These are phyloP conservation scores for Entomophthora muscae DNA, from an alignment of 371 early-diverging fungal genomes.

Conservation along the genomic window DNA sequence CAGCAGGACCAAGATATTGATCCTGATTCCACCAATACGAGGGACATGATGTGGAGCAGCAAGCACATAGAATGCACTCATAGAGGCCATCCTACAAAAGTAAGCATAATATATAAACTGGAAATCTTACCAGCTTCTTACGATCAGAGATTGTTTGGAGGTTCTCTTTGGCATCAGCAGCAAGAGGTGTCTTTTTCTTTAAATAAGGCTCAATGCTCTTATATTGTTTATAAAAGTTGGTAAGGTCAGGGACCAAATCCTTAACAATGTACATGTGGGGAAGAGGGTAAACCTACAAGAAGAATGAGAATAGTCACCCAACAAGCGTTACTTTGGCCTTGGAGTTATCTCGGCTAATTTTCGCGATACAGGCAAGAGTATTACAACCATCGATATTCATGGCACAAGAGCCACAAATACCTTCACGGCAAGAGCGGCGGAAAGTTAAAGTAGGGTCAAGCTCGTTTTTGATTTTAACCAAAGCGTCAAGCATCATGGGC, in stretches of 20 bases:
- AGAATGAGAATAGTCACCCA: too few relatives aligned
- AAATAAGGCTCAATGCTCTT: conserved; percentile 87
- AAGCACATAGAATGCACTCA: conserved; percentile 95
- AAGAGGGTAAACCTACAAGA: conserved; percentile 80
- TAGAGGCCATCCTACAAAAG: conserved; percentile 66
- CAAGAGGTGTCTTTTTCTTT: conserved; percentile 57
- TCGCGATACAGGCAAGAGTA: conserved; percentile 82
- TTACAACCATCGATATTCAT: conserved; percentile 94
- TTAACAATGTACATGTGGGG: conserved; percentile 87
- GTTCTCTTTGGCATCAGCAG: conserved; percentile 58
- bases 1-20: too few relatives aligned
- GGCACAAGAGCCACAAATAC: conserved; percentile 92
- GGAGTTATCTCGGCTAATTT: conserved; percentile 51
- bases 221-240: conserved; percentile 93
- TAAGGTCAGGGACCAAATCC: conserved; percentile 81
- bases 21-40: too few relatives aligned
- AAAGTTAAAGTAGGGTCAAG: conserved; percentile 75
- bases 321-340: conserved; percentile 17
- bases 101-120: background rate
- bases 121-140: conserved; percentile 56
- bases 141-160: conserved; percentile 82
- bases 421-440: conserved; percentile 50
- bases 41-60: conserved; percentile 93
- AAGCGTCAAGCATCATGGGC: conserved; percentile 88
- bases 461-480: conserved; percentile 93